phyloP scores from a whole-genome alignment of 2,329 filamentous ascomycete species.

The Leptographium radiaticola region DNA sequence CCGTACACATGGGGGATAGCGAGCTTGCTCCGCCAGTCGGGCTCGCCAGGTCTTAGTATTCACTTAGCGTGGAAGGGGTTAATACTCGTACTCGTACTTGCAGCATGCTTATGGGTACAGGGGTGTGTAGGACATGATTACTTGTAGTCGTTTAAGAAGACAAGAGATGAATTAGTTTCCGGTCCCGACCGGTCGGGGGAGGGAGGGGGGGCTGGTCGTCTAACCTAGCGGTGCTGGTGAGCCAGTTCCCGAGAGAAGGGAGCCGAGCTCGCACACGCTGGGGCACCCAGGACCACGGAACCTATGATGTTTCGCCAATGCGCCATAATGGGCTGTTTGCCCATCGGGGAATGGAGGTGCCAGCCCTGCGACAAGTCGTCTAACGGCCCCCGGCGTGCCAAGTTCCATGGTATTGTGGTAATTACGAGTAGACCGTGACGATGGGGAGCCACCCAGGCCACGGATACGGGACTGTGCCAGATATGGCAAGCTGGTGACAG shows the following conservation, averaged over 20 bases:
- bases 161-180: background rate
- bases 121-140: background rate
- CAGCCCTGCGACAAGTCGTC: no score
- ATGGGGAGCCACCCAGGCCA: background rate
- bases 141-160: background rate
- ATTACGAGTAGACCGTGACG: background rate
- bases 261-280: constrained; percentile 9
- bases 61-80: background rate
- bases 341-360: no score
- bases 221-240: background rate
- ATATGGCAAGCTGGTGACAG: no score
- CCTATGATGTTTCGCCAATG: background rate
- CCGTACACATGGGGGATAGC: background rate
- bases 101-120: background rate
- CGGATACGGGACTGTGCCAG: no score
- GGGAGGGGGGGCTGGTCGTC: background rate
- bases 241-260: constrained; percentile 10
- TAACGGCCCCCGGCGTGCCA: no score
- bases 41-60: no score
- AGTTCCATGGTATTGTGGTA: background rate
- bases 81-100: background rate
- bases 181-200: background rate
- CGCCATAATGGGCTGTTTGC: background rate
- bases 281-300: background rate
- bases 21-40: background rate